Conservation (phyloP, 2,329 filamentous ascomycete species). For the Colletotrichum spaethianum region DNA sequence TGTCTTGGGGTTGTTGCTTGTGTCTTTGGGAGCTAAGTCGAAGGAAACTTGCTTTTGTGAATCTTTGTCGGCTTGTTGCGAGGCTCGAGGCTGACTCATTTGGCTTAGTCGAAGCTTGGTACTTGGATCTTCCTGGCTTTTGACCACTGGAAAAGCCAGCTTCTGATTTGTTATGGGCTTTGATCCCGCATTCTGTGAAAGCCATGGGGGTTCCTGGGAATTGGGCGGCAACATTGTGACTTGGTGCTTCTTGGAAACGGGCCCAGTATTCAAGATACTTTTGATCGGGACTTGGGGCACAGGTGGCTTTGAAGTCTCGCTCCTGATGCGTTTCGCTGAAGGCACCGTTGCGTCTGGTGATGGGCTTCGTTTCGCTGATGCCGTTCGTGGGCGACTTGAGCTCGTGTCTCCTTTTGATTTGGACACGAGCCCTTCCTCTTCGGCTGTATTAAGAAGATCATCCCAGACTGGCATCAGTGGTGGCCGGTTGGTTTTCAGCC, state of each 20-base stretch:
- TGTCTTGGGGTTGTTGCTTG: conserved; percentile 34
- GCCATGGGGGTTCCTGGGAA: conserved; percentile 19
- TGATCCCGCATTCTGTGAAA: conserved; percentile 27
- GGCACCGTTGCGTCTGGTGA: conserved; percentile 8
- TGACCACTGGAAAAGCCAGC: conserved; percentile 81
- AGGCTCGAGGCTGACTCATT: conserved; percentile 32
- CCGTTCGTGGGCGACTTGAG: background rate
- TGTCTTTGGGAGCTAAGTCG: conserved; percentile 41
- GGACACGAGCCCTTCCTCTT: conserved; percentile 56
- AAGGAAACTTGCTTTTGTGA: conserved; percentile 55
- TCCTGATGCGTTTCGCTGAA: conserved; percentile 22
- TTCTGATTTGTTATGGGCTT: conserved; percentile 52
- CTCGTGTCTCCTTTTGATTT: conserved; percentile 38
- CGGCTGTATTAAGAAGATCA: conserved; percentile 57
- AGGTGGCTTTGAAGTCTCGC: background rate
- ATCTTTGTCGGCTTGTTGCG: conserved; percentile 13
- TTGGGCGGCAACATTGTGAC: conserved; percentile 13
- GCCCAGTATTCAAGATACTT: background rate
- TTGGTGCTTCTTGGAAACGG: background rate
- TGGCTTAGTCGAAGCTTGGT: conserved; percentile 79
- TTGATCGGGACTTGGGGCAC: background rate
- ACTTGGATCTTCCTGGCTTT: conserved; percentile 77
- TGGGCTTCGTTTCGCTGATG: conserved; percentile 13
- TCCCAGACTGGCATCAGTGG: conserved; percentile 55
- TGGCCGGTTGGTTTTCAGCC: conserved; percentile 54